Evolutionary conservation across 1,284 basidiomycete species (phyloP).

Genomic region (Acaromyces ingoldii): DNA sequence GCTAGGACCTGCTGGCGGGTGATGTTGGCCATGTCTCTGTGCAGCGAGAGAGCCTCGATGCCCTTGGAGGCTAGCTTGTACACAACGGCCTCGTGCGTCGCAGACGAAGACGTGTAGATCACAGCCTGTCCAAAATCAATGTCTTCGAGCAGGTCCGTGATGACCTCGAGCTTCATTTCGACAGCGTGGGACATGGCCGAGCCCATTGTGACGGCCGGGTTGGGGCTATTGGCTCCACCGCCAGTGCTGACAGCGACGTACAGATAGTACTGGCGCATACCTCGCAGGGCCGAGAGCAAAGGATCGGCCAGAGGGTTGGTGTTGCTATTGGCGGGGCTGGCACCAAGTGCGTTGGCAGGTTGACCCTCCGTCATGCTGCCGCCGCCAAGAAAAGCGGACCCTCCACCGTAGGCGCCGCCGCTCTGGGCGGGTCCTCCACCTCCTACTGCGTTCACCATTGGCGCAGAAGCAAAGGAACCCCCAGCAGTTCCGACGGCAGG

Average conservation of each 20-base stretch:
- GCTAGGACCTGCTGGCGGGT: conserved; percentile 72
- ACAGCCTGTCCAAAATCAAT: conserved; percentile 58
- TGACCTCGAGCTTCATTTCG: conserved; percentile 94
- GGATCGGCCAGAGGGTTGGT: conserved; percentile 23
- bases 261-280: conserved; percentile 43
- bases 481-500: not conserved
- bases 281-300: conserved; percentile 24
- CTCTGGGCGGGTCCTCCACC: not conserved
- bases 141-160: conserved; percentile 88
- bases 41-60: conserved; percentile 71
- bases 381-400: too few species aligned
- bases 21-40: conserved; percentile 76
- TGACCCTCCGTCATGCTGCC: not conserved
- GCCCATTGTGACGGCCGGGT: conserved; percentile 63
- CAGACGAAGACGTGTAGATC: conserved; percentile 44
- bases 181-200: conserved; percentile 54
- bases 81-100: conserved; percentile 50
- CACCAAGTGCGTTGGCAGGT: conserved; percentile 27
- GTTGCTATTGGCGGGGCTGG: conserved; percentile 23
- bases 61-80: conserved; percentile 81
- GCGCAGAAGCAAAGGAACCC: not conserved
- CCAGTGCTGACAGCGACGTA: conserved; percentile 56
- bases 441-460: not conserved
- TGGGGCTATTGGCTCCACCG: conserved; percentile 83
- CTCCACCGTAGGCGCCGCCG: too few species aligned